These are phyloP conservation scores for Musa balbisiana DNA, from an alignment of 202 grass and related monocot species.

Conservation along the genomic window DNA sequence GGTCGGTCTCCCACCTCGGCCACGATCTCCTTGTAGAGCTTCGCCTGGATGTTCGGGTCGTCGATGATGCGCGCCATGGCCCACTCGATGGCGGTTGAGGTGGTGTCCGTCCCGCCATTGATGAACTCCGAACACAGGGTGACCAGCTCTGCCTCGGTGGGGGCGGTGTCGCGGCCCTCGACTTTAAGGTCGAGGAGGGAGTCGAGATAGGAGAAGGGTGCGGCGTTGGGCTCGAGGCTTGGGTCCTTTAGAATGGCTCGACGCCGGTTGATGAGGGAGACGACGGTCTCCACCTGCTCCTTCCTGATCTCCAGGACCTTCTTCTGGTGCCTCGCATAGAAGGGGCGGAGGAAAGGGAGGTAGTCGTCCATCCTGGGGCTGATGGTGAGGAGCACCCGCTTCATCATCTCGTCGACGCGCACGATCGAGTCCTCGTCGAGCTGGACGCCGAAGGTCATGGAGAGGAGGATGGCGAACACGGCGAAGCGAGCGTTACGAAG, in stretches of 20 bases:
- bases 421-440: conserved; percentile 57
- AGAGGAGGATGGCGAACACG: conserved; percentile 72
- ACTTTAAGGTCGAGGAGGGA: conserved; percentile 62
- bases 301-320: conserved; percentile 43
- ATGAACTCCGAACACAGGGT: conserved; percentile 77
- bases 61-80: conserved; percentile 78
- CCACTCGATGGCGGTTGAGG: conserved; percentile 86
- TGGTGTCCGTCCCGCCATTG: conserved; percentile 87
- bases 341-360: conserved; percentile 71
- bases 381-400: conserved; percentile 55
- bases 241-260: conserved; percentile 40
- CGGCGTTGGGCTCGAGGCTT: conserved; percentile 25
- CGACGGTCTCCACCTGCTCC: conserved; percentile 53
- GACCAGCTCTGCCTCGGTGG: conserved; percentile 52
- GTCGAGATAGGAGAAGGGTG: conserved; percentile 87
- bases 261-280: conserved; percentile 62
- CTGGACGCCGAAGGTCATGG: conserved; percentile 82
- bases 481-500: conserved; percentile 89
- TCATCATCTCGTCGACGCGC: conserved; percentile 65
- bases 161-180: conserved; percentile 34
- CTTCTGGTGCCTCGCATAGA: conserved; percentile 43
- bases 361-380: conserved; percentile 82
- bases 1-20: conserved; percentile 39
- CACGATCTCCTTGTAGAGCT: conserved; percentile 51
- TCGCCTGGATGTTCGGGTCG: conserved; percentile 48